These are phyloP conservation scores for Neofusicoccum umdonicola DNA, from an alignment of 2,329 filamentous ascomycete species.

Conservation along the genomic window DNA sequence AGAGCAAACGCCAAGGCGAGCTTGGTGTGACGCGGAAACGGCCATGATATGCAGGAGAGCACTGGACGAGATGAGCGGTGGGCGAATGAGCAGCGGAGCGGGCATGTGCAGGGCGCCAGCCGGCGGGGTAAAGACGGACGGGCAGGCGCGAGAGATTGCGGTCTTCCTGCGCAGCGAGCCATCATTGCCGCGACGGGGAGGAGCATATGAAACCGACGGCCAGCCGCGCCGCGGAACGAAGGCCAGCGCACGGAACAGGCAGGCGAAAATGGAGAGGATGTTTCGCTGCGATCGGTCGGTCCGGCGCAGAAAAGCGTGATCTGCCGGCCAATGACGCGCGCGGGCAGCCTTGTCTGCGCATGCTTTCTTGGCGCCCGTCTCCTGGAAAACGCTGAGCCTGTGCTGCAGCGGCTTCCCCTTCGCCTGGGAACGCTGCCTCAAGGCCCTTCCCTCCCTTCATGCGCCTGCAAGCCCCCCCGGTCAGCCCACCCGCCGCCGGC, in stretches of 20 bases:
- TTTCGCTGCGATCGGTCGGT: constrained; percentile 5
- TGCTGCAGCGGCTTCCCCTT: not conserved
- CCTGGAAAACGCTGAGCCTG: not conserved
- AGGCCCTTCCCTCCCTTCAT: constrained; percentile 2
- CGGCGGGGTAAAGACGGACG: not conserved
- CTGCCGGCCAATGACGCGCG: constrained; percentile 6
- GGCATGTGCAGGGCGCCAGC: not conserved
- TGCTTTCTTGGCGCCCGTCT: constrained; percentile 1
- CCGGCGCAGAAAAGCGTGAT: not conserved
- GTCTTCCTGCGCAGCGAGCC: not conserved
- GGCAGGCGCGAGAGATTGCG: not conserved
- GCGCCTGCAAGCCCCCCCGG: not conserved
- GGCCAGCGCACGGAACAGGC: not conserved
- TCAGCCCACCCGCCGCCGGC: not conserved
- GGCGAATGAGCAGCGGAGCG: not conserved
- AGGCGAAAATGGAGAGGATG: not conserved
- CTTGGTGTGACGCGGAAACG: constrained; percentile 10
- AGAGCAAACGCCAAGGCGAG: constrained; percentile 6
- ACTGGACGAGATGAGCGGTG: not conserved
- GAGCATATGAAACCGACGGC: constrained; percentile 7
- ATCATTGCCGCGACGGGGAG: constrained; percentile 1
- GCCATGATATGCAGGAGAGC: not conserved
- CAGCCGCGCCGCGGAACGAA: not conserved
- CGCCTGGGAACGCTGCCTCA: not conserved
- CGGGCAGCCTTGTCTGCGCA: not conserved